Evolutionary conservation across 768 basidiomycete species (phyloP), one percentile per base, ranked within the genome.

Genomic region (Collybia sordida): DNA sequence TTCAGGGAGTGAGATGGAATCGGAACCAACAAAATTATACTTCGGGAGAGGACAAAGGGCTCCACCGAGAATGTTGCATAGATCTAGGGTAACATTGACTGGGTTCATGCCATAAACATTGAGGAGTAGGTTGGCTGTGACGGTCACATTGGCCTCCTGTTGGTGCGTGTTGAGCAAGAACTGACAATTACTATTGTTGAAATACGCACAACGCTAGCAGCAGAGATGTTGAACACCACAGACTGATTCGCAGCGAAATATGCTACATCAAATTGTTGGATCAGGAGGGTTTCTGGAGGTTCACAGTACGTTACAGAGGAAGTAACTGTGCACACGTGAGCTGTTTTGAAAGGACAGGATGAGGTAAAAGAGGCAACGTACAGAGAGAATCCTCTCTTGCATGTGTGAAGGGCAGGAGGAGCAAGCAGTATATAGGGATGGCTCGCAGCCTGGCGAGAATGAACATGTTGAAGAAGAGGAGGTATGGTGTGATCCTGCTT

Each of bases 251-350:
- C 61, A 34, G 83, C 77, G 54, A 87, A 82, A 64, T 86, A 93
- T 11, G 78, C 73, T 45, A 92, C 65, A 60, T 91, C 84, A 60
- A 92, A 88, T 57, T 84, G 82, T 68, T 90, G 79, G 38, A 93
- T 76, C 60, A 93, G 86, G 52, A 93, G 78, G 25, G 82, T 80
- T 64, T 88, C 83, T 44, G 91, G 90, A 34, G 88, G 84, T 45
- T 84, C 72, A 69, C 91, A 93, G 65, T 93, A 93, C 24, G 91
- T 88, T 61, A 93, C 88, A 50, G 90, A 92, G 17, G 88, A 91
- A 23, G 91, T 90, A 66, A 89, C 90, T 92, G 63, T 23, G 47
- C 42, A 50, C 54, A 48, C 52, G 48, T 7, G 46, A 47, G 53
- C 47, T 59, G 25, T 51, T 53, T 23, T 47, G 41, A 39, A 49